Evolutionary conservation across 306 rosid genomes (phyloP).

Genomic region (Cucumis cinereus): DNA sequence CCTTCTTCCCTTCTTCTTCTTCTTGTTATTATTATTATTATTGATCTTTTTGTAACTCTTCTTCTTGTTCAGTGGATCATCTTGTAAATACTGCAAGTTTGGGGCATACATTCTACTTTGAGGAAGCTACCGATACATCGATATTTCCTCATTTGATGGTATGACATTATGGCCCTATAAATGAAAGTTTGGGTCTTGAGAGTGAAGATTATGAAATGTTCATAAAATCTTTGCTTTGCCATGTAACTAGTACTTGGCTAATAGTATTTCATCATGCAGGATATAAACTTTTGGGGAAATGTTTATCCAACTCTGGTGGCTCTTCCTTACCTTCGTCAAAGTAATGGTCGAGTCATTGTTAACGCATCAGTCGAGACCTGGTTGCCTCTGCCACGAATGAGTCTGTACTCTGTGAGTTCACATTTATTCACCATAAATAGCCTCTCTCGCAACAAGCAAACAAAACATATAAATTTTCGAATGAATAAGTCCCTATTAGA

Average conservation of each 20-base stretch:
- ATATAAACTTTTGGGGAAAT: constrained; percentile 84
- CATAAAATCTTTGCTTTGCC: background rate
- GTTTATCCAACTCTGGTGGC: constrained; percentile 74
- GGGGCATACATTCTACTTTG: constrained; percentile 83
- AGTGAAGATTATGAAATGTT: background rate
- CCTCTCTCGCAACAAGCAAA: background rate
- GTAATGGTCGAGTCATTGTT: constrained; percentile 53
- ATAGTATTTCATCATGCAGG: constrained; percentile 20
- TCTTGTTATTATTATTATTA: too few relatives aligned
- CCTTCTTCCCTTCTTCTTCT: too few relatives aligned
- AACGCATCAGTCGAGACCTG: constrained; percentile 77
- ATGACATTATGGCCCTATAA: background rate
- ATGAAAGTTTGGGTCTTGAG: background rate
- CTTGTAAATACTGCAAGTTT: constrained; percentile 76
- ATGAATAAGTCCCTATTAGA: background rate
- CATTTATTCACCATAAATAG: background rate
- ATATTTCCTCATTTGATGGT: constrained; percentile 74
- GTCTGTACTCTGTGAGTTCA: constrained; percentile 65
- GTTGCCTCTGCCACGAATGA: constrained; percentile 91
- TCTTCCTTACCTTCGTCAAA: constrained; percentile 63
- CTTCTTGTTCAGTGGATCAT: constrained; percentile 54
- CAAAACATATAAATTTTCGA: background rate
- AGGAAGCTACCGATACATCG: constrained; percentile 68
- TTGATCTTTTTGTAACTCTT: background rate
- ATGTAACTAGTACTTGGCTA: background rate